phyloP scores from a whole-genome alignment of 768 basidiomycete genomes.

The Royoungia palumana region DNA sequence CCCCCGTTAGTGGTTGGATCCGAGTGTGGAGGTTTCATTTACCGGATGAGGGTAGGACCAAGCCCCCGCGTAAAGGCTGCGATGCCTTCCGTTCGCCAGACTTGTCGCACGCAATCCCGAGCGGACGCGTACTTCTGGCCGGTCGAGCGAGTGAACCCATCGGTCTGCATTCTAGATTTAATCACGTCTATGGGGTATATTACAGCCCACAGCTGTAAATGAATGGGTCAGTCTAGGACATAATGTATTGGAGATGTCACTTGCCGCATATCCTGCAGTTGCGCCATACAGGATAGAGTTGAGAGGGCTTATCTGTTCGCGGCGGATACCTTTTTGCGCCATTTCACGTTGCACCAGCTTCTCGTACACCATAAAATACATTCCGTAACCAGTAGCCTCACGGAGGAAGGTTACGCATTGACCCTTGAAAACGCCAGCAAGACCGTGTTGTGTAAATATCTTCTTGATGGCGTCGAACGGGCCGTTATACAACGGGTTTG shows the following conservation, averaged over 20 bases:
- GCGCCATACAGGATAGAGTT: slow-evolving; percentile 88
- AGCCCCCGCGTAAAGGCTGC: slow-evolving; percentile 90
- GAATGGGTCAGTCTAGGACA: slow-evolving; percentile 7
- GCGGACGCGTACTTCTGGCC: slow-evolving; percentile 83
- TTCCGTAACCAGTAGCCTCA: slow-evolving; percentile 78
- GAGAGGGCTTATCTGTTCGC: slow-evolving; percentile 73
- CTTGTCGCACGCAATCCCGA: slow-evolving; percentile 76
- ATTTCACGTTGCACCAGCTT: slow-evolving; percentile 87
- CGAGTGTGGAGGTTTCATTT: slow-evolving; percentile 22
- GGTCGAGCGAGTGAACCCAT: slow-evolving; percentile 71
- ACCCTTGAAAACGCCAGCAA: slow-evolving; percentile 89
- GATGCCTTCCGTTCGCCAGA: slow-evolving; percentile 81
- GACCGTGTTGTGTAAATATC: slow-evolving; percentile 70
- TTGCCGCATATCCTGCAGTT: slow-evolving; percentile 85
- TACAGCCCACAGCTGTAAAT: slow-evolving; percentile 72
- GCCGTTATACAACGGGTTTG: slow-evolving; percentile 72
- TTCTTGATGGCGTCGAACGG: slow-evolving; percentile 88
- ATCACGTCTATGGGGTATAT: slow-evolving; percentile 97
- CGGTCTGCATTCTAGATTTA: slow-evolving; percentile 95
- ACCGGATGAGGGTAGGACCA: slow-evolving; percentile 89
- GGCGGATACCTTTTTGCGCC: slow-evolving; percentile 60
- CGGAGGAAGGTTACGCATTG: slow-evolving; percentile 85
- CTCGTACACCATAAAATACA: slow-evolving; percentile 92
- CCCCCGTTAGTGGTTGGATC: slow-evolving; percentile 4
- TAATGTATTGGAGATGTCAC: slow-evolving; percentile 28